Evolutionary conservation across 1,284 basidiomycete species (phyloP).

Genomic region (Gymnopus androsaceus): DNA sequence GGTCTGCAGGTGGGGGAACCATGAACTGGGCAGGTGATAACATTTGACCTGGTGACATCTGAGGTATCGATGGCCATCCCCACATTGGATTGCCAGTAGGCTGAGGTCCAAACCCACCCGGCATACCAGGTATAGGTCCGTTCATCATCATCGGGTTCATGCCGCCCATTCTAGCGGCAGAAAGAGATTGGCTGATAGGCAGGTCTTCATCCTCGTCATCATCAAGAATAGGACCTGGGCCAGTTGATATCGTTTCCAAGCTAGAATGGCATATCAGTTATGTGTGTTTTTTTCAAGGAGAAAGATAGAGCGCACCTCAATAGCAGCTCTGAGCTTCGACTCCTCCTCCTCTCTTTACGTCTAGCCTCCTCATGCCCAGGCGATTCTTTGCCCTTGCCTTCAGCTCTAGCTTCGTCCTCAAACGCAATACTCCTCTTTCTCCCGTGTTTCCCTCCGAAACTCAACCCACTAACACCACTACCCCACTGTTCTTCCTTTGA

Average conservation of each 20-base stretch:
- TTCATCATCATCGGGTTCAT: slow-evolving; percentile 54
- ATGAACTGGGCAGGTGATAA: slow-evolving; percentile 49
- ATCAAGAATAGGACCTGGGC: slow-evolving; percentile 61
- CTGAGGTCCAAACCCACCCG: slow-evolving; percentile 15
- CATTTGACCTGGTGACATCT: slow-evolving; percentile 29
- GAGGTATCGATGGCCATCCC: slow-evolving; percentile 25
- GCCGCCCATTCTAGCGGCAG: slow-evolving; percentile 37
- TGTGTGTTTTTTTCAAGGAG: not conserved
- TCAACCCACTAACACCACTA: slow-evolving; percentile 36
- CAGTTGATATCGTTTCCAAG: slow-evolving; percentile 79
- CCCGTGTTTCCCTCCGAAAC: slow-evolving; percentile 28
- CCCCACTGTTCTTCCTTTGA: slow-evolving; percentile 25
- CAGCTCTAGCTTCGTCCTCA: slow-evolving; percentile 34
- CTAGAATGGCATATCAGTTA: slow-evolving; percentile 35
- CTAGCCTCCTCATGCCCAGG: slow-evolving; percentile 46
- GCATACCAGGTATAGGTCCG: slow-evolving; percentile 33
- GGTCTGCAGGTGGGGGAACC: slow-evolving; percentile 51
- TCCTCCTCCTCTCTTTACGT: slow-evolving; percentile 67
- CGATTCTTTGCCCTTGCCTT: slow-evolving; percentile 29
- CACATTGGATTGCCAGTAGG: slow-evolving; percentile 17
- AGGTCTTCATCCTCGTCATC: slow-evolving; percentile 51
- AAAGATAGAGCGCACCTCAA: slow-evolving; percentile 59
- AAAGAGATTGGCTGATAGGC: slow-evolving; percentile 41
- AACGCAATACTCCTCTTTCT: slow-evolving; percentile 67
- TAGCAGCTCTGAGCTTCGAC: slow-evolving; percentile 74